A percentile compares a stretch with the other conserved stretches of the same genome.
phyloP scores from a whole-genome alignment of 2,329 filamentous ascomycete species.

The Remersonia thermophila region DNA sequence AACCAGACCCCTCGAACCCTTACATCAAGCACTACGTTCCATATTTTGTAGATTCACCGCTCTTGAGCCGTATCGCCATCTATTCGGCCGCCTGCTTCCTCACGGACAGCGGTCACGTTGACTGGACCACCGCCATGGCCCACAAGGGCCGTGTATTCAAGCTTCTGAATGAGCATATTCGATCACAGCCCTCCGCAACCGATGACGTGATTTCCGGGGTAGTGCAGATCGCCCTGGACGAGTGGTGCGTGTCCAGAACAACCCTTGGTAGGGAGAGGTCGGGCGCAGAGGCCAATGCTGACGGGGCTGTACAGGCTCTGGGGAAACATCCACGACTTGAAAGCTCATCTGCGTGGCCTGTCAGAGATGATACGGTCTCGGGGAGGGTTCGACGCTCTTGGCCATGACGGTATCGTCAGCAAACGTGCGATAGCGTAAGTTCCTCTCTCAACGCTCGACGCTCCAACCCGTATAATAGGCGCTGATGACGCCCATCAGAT shows the following conservation, averaged over 20 bases:
- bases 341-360: slow-evolving; percentile 34
- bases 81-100: slow-evolving; percentile 41
- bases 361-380: slow-evolving; percentile 35
- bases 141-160: slow-evolving; percentile 32
- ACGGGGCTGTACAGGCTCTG: slow-evolving; percentile 20
- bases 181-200: slow-evolving; percentile 24
- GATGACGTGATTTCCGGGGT: slow-evolving; percentile 37
- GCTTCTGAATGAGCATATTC: slow-evolving; percentile 36
- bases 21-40: slow-evolving; percentile 38
- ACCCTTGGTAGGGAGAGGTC: too few species aligned
- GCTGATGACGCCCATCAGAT: slow-evolving; percentile 19
- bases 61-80: slow-evolving; percentile 35
- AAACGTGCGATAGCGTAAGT: slow-evolving; percentile 38
- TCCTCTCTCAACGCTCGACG: not conserved
- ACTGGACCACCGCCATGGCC: slow-evolving; percentile 29
- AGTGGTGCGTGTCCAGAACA: slow-evolving; percentile 30
- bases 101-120: slow-evolving; percentile 35
- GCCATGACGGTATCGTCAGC: slow-evolving; percentile 33
- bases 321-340: slow-evolving; percentile 33
- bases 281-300: not conserved
- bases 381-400: slow-evolving; percentile 33
- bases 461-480: not conserved
- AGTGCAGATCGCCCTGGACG: slow-evolving; percentile 36
- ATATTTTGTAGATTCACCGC: slow-evolving; percentile 35
- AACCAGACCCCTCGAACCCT: slow-evolving; percentile 29